Percentiles rank a stretch among this genome's conserved stretches.
Conservation (phyloP, 2,329 filamentous ascomycete genomes). For the Penicillium sclerotiorum region DNA sequence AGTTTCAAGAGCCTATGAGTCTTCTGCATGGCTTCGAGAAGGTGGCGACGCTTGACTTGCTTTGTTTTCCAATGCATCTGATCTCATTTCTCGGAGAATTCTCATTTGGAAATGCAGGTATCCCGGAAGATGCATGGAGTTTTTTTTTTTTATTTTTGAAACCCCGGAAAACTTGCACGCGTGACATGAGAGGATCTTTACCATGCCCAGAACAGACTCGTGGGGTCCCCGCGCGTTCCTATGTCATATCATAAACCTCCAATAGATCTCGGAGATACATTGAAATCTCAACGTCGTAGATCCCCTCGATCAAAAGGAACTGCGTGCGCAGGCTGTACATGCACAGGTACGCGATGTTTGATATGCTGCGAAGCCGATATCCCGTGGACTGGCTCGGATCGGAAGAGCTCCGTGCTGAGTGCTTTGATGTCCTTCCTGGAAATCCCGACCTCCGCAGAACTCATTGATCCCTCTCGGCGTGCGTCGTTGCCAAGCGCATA, state of each 20-base stretch:
- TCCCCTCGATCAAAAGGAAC: no score
- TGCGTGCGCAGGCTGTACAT: no score
- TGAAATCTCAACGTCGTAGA: no score
- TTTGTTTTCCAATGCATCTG: neutral
- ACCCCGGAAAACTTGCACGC: neutral
- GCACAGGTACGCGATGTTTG: no score
- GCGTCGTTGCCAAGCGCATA: neutral
- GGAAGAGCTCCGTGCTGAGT: neutral
- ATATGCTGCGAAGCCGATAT: no score
- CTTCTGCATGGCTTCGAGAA: neutral
- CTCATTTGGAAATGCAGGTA: neutral
- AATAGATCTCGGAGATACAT: no score
- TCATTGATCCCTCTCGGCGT: neutral
- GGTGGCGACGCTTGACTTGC: neutral
- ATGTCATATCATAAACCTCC: no score
- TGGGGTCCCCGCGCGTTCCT: neutral
- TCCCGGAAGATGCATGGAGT: neutral
- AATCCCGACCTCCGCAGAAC: neutral
- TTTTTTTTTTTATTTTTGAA: neutral
- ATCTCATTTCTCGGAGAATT: neutral
- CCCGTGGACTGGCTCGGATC: neutral
- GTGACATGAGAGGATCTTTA: neutral
- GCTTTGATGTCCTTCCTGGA: no score
- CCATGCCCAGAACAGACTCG: neutral
- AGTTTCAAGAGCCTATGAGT: neutral